Percentiles rank a stretch among this genome's conserved stretches.
Conservation (phyloP, 2,329 filamentous ascomycete genomes). For the Gnomoniopsis sp. region DNA sequence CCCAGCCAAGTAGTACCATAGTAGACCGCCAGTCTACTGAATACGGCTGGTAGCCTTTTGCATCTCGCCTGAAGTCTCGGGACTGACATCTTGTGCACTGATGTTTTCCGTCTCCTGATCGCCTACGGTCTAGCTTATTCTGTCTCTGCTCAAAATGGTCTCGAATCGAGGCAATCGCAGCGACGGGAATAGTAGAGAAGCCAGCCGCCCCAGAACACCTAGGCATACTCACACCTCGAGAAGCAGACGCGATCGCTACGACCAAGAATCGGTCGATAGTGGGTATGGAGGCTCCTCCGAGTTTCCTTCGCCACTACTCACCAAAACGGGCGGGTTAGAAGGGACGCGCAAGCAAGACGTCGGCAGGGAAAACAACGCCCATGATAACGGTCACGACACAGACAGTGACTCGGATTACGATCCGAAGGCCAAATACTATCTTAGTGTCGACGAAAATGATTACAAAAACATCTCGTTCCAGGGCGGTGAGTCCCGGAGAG, state of each 20-base stretch:
- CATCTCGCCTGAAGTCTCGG: background rate
- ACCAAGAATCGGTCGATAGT: slow-evolving; percentile 12
- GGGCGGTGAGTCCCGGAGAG: background rate
- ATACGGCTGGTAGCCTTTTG: too few relatives aligned
- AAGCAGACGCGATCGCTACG: background rate
- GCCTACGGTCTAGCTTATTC: background rate
- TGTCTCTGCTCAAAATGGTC: background rate
- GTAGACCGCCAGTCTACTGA: too few relatives aligned
- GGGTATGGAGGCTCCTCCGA: slow-evolving; percentile 15
- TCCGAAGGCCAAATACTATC: slow-evolving; percentile 15
- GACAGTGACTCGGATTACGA: slow-evolving; percentile 15
- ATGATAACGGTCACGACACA: background rate
- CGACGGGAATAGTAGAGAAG: background rate
- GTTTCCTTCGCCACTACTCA: slow-evolving; percentile 2
- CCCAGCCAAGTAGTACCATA: too few relatives aligned
- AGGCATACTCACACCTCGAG: background rate
- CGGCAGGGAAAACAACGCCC: background rate
- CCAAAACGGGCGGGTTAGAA: background rate
- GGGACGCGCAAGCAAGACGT: background rate
- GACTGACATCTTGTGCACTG: background rate
- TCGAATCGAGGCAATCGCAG: background rate
- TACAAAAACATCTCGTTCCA: slow-evolving; percentile 9
- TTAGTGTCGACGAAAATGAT: slow-evolving; percentile 10
- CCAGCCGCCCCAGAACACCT: background rate
- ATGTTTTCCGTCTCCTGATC: background rate